Percentiles rank a stretch among this genome's conserved stretches.
Conservation (phyloP, 2,329 filamentous ascomycete genomes). For the Claviceps sorghi region DNA sequence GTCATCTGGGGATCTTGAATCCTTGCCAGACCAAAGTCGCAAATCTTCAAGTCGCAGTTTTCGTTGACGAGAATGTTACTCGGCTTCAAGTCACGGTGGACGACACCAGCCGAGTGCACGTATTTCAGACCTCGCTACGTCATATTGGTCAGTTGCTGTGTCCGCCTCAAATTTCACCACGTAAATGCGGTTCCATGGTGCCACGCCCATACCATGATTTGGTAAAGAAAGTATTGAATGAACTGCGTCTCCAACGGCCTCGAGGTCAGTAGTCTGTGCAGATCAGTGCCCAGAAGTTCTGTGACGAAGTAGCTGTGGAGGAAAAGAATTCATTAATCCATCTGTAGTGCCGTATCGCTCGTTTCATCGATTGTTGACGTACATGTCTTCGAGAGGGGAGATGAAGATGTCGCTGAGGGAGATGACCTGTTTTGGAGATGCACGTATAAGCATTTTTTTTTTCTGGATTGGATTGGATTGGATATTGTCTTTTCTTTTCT, state of each 20-base stretch:
- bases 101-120: conserved; percentile 94
- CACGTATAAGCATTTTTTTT: conserved; percentile 1
- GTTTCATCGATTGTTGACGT: conserved; percentile 20
- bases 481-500: no score
- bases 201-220: conserved; percentile 61
- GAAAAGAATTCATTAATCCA: conserved; percentile 6
- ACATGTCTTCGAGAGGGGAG: conserved; percentile 97
- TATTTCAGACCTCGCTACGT: conserved; percentile 88
- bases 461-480: no score
- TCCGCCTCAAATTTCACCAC: not conserved
- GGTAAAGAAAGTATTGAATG: conserved; percentile 98
- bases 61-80: conserved; percentile 99
- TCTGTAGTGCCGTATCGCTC: conserved; percentile 3
- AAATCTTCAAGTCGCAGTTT: conserved; percentile 99
- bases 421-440: conserved; percentile 53
- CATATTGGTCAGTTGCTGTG: conserved; percentile 6
- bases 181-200: not conserved
- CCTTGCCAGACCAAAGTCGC: conserved; percentile 92
- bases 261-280: conserved; percentile 89
- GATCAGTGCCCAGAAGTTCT: conserved; percentile 88
- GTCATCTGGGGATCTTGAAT: conserved; percentile 99
- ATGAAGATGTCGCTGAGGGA: conserved; percentile 99
- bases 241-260: conserved; percentile 97
- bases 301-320: conserved; percentile 80
- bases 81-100: conserved; percentile 93